Base-by-base conservation (phyloP, 306 rosid genomes). In the Betula pendula region DNA sequence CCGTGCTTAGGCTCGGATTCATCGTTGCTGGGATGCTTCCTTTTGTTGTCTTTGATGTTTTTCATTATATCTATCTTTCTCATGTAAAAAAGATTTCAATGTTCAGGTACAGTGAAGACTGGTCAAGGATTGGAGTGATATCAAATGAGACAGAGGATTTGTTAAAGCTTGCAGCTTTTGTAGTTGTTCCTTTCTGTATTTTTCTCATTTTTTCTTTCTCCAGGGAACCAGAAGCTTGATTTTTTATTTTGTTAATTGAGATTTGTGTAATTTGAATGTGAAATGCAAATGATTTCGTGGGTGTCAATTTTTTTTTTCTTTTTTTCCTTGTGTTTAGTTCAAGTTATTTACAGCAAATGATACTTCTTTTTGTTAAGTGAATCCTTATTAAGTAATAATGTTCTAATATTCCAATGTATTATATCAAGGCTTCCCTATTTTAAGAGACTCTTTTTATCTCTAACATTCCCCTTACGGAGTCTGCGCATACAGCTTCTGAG, bases 61-160 rank as follows among this genome's bases (percentile, higher is more conserved):
- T 13, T 16, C 20, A 13, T 35, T 51, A 53, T 20, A 24, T 33
- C 29, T 1, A 24, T 10, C 3, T 60, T 62, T 8, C 14, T 73
- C 42, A 19, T 76, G 24, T 10, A 65, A 10, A 68, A 68, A 40
- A 24, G 17, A 33, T 29, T 80, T 45, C 25, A 68, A 71, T 72
- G 77, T 88, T 80, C 88, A 94, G 97, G 92, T 94, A 90, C 68
- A 94, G 92, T 59, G 97, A 97, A 77, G 98, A 94, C 80, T 94
- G 98, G 98, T 94, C 97, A 9, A 94, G 98, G 80, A 91, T 91
- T 79, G 97, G 97, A 67, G 98, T 83, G 38, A 83, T 94, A 51
- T 84, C 98, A 70, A 80, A 68, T 52, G 87, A 94, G 80, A 80
- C 1, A 22, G 98, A 91, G 76, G 88, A 85, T 3, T 76, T 91